A percentile compares a stretch with the other conserved stretches of the same genome.
Evolutionary conservation across 306 rosid genomes (phyloP).

Genomic region (Medicago lupulina): DNA sequence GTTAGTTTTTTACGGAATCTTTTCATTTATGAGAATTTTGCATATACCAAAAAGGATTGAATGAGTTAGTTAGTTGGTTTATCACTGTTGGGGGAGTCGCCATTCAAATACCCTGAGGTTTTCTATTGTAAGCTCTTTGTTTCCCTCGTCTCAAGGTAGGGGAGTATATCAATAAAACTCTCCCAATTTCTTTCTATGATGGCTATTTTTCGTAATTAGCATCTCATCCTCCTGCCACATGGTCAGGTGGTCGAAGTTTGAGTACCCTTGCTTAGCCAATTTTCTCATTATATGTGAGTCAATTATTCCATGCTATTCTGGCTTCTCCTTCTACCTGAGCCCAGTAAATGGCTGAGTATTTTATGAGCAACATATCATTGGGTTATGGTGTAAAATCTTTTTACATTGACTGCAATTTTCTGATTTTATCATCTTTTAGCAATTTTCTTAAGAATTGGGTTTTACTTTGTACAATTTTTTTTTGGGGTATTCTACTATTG

Average conservation of each 20-base stretch:
- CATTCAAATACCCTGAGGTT: not conserved
- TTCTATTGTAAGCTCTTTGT: not conserved
- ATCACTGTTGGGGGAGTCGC: not conserved
- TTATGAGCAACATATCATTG: slow-evolving; percentile 19
- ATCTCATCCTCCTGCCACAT: slow-evolving; percentile 20
- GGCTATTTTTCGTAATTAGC: not conserved
- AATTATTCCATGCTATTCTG: slow-evolving; percentile 11
- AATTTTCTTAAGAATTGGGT: slow-evolving; percentile 10
- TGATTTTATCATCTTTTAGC: slow-evolving; percentile 21
- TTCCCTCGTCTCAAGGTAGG: slow-evolving; percentile 14
- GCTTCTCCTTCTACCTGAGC: slow-evolving; percentile 1
- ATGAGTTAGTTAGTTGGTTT: too few relatives aligned
- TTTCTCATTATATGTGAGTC: not conserved
- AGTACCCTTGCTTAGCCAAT: slow-evolving; percentile 14
- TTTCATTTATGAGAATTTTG: not conserved
- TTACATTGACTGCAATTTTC: slow-evolving; percentile 21
- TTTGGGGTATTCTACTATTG: slow-evolving; percentile 3
- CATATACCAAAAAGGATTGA: too few relatives aligned
- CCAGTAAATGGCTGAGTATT: slow-evolving; percentile 4
- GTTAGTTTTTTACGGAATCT: slow-evolving; percentile 4
- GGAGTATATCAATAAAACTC: slow-evolving; percentile 12
- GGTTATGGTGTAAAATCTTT: slow-evolving; percentile 10
- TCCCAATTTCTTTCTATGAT: not conserved
- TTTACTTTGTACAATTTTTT: not conserved
- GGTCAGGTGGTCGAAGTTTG: slow-evolving; percentile 6